Base-by-base conservation (phyloP, 148 eudicot species). In the Gaultheria prostrata region DNA sequence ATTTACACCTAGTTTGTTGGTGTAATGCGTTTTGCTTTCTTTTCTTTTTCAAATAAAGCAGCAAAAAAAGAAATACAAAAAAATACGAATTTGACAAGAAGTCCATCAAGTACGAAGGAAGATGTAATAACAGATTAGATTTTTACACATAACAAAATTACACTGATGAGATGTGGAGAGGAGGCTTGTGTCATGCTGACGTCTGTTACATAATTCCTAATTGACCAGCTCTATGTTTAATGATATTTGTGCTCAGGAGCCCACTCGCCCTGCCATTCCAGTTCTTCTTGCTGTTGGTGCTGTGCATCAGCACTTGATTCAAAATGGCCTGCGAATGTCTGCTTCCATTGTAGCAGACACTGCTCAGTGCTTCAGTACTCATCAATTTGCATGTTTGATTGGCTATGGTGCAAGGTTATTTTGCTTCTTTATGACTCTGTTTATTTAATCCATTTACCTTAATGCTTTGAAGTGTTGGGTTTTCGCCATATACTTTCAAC, bases 311-410 rank as follows among this genome's bases (percentile, higher is more conserved):
- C 98, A 97, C 89, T 91, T 97, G 56, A 97, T 97, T 85, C 98
- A 95, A 86, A 97, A 93, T 93, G 99, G 99, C 39, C 86, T 97
- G 83, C 90, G 99, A 86, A 97, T 91, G 94, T 92, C 94, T 77
- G 95, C 95, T 88, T 97, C 99, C 59, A 97, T 97, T 88, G 92
- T 97, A 81, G 99, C 93, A 81, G 98, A 97, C 79, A 93, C 99
- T 83, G 99, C 98, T 88, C 99, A 97, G 91, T 95, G 99, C 90
- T 97, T 97, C 90, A 97, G 99, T 85, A 97, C 99, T 76, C 99
- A 97, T 85, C 99, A 97, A 79, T 97, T 97, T 90, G 99, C 99
- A 80, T 97, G 99, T 87, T 89, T 97, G 87, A 93, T 97, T 70
- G 99, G 98, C 89, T 97, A 93, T 89, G 99, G 99, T 84, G 98